Evolutionary conservation across 257 asterid species (phyloP).

Genomic region (Prunella vulgaris): DNA sequence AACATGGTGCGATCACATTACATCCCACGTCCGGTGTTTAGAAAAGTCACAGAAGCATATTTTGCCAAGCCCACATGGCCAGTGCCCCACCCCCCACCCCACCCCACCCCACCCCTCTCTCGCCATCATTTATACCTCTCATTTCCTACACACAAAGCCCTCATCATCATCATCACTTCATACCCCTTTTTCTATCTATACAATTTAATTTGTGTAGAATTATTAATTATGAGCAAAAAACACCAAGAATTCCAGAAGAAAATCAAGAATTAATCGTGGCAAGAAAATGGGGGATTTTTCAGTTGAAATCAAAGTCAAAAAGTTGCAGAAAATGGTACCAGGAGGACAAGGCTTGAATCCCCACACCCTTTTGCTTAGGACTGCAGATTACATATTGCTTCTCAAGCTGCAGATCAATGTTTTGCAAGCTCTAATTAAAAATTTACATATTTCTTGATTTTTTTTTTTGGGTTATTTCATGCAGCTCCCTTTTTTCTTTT

Average conservation of each 20-base stretch:
- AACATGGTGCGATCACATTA: no score
- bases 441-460: constrained; percentile 4
- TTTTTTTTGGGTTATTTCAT: not conserved
- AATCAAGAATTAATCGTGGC: not conserved
- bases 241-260: not conserved
- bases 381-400: constrained; percentile 42
- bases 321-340: constrained; percentile 35
- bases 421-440: constrained; percentile 30
- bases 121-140: constrained; percentile 22
- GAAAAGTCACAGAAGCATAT: constrained; percentile 21
- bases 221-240: constrained; percentile 20
- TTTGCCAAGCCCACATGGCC: constrained; percentile 29
- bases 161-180: not conserved
- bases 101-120: not conserved
- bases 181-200: not conserved
- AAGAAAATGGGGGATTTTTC: not conserved
- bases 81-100: not conserved
- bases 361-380: constrained; percentile 31
- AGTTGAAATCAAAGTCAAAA: constrained; percentile 32
- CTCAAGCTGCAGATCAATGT: constrained; percentile 35
- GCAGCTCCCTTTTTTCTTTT: not conserved
- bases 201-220: not conserved
- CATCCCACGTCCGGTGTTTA: constrained; percentile 30
- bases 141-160: constrained; percentile 9
- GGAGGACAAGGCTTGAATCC: constrained; percentile 31